phyloP scores from a whole-genome alignment of 768 basidiomycete genomes.

The Termitomyces sp. region DNA sequence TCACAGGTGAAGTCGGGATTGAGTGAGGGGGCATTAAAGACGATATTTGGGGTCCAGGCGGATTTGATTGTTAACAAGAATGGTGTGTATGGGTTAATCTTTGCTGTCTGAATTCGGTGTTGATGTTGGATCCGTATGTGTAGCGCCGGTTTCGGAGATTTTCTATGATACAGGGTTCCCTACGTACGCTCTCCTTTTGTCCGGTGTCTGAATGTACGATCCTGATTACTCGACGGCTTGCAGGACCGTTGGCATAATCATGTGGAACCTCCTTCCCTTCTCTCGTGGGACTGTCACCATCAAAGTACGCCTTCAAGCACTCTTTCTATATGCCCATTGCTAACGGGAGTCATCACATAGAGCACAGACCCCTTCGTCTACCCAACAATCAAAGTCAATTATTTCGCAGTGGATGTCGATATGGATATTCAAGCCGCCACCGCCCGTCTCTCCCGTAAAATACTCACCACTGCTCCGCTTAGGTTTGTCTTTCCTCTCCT shows the following conservation, averaged over 20 bases:
- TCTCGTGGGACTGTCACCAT: conserved; percentile 49
- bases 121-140: neutral
- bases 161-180: conserved; percentile 46
- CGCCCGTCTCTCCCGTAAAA: conserved; percentile 37
- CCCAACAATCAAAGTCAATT: conserved; percentile 47
- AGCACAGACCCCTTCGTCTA: conserved; percentile 43
- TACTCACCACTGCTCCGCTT: neutral
- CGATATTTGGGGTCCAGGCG: conserved; percentile 44
- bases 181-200: conserved; percentile 24
- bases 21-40: conserved; percentile 35
- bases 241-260: conserved; percentile 43
- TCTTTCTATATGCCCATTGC: neutral
- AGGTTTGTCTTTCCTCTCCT: neutral
- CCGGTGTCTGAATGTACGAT: neutral
- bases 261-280: conserved; percentile 56
- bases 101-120: too few relatives aligned
- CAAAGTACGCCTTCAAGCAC: conserved; percentile 25
- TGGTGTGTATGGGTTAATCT: conserved; percentile 24
- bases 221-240: neutral
- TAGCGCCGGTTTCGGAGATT: conserved; percentile 45
- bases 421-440: conserved; percentile 47
- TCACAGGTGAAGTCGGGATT: conserved; percentile 38
- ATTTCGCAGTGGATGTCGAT: conserved; percentile 47
- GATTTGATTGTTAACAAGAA: conserved; percentile 43
- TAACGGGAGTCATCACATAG: conserved; percentile 18